These are phyloP conservation scores for Solanum tarapatanum DNA, from an alignment of 257 asterid species.

Conservation along the genomic window DNA sequence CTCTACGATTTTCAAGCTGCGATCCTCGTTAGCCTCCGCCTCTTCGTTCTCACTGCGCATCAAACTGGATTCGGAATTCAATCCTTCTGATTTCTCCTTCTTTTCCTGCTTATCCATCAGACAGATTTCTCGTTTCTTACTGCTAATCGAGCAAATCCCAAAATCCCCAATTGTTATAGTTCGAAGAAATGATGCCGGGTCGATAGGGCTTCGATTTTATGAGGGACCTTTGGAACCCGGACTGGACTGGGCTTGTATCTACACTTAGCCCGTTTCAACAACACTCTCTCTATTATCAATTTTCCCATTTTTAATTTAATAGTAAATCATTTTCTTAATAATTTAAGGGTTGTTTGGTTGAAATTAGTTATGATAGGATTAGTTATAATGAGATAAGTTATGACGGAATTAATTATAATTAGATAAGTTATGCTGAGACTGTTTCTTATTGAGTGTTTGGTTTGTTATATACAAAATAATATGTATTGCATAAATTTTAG, in stretches of 20 bases:
- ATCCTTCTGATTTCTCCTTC: not conserved
- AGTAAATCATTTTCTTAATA: not conserved
- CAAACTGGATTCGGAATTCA: not conserved
- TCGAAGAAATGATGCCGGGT: not conserved
- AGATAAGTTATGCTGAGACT: not conserved
- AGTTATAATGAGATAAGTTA: too few species aligned
- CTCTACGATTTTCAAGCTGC: slow-evolving; percentile 58
- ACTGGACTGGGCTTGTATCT: not conserved
- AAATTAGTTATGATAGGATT: too few species aligned
- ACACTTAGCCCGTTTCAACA: not conserved
- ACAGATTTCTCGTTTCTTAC: not conserved
- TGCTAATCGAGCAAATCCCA: not conserved
- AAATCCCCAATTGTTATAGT: not conserved
- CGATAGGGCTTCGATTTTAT: not conserved
- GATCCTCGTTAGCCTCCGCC: slow-evolving; percentile 66
- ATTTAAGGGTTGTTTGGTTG: not conserved
- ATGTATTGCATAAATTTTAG: too few species aligned
- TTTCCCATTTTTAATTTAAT: not conserved
- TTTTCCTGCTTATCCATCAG: not conserved
- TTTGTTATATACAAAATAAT: too few species aligned
- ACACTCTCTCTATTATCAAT: not conserved
- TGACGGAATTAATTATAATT: too few species aligned
- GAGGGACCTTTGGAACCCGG: not conserved
- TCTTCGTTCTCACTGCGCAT: slow-evolving; percentile 18
- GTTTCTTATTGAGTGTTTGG: too few species aligned